Percentiles rank a stretch among this genome's conserved stretches.
These are phyloP conservation scores for Maudiozyma turicensis DNA, from an alignment of 805 yeast genomes.

Conservation along the genomic window DNA sequence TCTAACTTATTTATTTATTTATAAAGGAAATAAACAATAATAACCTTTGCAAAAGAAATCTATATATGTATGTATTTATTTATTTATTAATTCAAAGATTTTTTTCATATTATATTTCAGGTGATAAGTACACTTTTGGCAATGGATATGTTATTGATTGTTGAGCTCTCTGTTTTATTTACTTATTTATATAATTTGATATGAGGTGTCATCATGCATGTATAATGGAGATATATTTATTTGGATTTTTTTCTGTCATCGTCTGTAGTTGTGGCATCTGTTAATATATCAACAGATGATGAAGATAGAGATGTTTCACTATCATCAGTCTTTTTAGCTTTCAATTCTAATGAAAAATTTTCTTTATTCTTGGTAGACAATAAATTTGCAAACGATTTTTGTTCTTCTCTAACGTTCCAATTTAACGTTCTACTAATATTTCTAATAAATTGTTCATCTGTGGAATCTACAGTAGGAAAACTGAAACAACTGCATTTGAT, in stretches of 20 bases:
- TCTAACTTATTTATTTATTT: no score
- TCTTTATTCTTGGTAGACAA: slow-evolving; percentile 47
- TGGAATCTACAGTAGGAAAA: slow-evolving; percentile 81
- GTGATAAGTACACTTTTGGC: no score
- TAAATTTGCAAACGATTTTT: slow-evolving; percentile 64
- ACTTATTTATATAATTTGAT: background rate
- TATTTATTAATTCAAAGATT: no score
- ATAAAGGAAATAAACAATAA: no score
- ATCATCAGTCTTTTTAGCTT: slow-evolving; percentile 1
- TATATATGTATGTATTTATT: no score
- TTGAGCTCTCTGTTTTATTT: background rate
- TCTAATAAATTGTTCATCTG: slow-evolving; percentile 70
- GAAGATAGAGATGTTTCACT: background rate
- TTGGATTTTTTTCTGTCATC: background rate
- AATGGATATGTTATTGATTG: background rate
- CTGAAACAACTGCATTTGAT: slow-evolving; percentile 83
- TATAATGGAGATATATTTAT: background rate
- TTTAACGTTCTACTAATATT: slow-evolving; percentile 77
- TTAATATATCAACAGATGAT: background rate
- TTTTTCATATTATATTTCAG: no score
- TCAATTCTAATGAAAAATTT: slow-evolving; percentile 27
- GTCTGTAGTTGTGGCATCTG: background rate
- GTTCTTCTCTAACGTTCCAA: slow-evolving; percentile 89
- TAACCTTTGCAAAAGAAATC: no score
- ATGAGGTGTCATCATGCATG: background rate